Evolutionary conservation across 2,329 filamentous ascomycete genomes (phyloP).

Genomic region (Eutypella sp.): DNA sequence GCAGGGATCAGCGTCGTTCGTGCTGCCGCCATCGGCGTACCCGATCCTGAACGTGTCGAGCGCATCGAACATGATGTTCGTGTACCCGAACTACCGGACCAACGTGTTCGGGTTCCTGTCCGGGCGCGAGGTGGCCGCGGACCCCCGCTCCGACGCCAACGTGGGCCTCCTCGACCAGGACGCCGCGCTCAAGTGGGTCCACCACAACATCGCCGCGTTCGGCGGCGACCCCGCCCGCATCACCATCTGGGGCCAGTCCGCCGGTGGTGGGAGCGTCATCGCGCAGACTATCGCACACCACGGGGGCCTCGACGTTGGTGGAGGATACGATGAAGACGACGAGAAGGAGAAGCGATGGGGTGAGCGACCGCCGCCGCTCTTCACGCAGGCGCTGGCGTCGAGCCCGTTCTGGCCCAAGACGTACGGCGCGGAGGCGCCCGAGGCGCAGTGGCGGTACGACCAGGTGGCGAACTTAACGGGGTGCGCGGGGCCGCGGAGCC

Average conservation of each 20-base stretch:
- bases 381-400: conserved; percentile 42
- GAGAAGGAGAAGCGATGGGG: no score
- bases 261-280: conserved; percentile 48
- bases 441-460: conserved; percentile 48
- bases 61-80: conserved; percentile 42
- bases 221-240: conserved; percentile 45
- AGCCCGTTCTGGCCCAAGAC: conserved; percentile 58
- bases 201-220: conserved; percentile 40
- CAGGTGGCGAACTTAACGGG: conserved; percentile 41
- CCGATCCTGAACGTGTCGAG: conserved; percentile 52
- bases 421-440: conserved; percentile 43
- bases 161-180: conserved; percentile 46
- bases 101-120: conserved; percentile 54
- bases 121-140: conserved; percentile 39
- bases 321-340: conserved; percentile 14
- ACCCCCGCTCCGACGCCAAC: conserved; percentile 43
- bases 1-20: conserved; percentile 49
- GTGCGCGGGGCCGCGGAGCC: conserved; percentile 40
- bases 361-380: no score
- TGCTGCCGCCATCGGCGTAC: conserved; percentile 50
- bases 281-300: conserved; percentile 44
- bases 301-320: conserved; percentile 24
- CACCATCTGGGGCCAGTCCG: conserved; percentile 50
- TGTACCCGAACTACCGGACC: conserved; percentile 48
- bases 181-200: conserved; percentile 44